phyloP scores from a whole-genome alignment of 1,139 yeast species.

The Lodderomyces parapsilosis region DNA sequence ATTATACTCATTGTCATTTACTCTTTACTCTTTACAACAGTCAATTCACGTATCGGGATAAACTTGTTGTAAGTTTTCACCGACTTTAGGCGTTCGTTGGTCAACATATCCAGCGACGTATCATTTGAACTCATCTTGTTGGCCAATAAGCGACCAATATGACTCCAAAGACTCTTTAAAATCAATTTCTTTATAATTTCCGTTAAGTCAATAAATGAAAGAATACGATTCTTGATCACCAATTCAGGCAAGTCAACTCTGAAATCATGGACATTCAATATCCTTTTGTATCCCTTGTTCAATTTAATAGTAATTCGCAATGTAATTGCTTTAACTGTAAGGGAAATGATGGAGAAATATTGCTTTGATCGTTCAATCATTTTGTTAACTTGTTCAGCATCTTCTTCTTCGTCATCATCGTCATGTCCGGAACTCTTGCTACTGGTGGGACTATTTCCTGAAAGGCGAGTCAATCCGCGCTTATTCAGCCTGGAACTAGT shows the following conservation, averaged over 20 bases:
- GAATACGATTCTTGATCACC: constrained; percentile 44
- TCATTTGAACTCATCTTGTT: constrained; percentile 43
- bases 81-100: constrained; percentile 22
- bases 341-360: constrained; percentile 52
- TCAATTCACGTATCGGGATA: constrained; percentile 11
- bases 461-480: constrained; percentile 5
- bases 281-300: constrained; percentile 49
- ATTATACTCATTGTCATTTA: neutral
- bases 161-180: constrained; percentile 52
- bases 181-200: constrained; percentile 50
- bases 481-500: constrained; percentile 4
- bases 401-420: constrained; percentile 11
- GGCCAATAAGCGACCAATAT: constrained; percentile 55
- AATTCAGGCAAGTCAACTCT: constrained; percentile 54
- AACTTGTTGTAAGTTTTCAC: constrained; percentile 28
- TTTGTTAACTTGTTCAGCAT: constrained; percentile 40
- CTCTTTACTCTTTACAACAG: constrained; percentile 7
- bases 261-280: constrained; percentile 63
- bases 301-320: constrained; percentile 60
- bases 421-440: neutral
- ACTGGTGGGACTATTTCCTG: neutral
- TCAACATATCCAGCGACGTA: neutral
- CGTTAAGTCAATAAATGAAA: constrained; percentile 56
- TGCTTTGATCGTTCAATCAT: constrained; percentile 63
- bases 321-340: constrained; percentile 46